Base-by-base conservation (phyloP, 306 rosid species). In the Senna tora region DNA sequence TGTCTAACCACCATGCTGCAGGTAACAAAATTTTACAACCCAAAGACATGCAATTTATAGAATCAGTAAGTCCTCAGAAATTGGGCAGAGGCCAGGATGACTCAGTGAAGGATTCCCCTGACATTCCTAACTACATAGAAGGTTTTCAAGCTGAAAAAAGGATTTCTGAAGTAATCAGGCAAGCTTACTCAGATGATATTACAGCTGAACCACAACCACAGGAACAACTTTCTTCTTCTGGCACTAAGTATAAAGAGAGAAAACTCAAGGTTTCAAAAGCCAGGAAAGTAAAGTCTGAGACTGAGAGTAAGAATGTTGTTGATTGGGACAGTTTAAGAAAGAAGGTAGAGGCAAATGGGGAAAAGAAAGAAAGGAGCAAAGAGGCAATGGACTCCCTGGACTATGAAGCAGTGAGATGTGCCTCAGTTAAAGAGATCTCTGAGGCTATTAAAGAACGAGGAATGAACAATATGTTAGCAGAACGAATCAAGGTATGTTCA, bases 391-490 rank as follows among this genome's bases (percentile, higher is more conserved):
- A 94, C 81, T 94, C 96, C 16, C 76, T 91, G 68, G 96, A 94
- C 84, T 94, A 94, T 5, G 95, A 87, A 81, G 95, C 97, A 59
- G 55, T 94, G 36, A 89, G 88, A 74, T 57, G 75, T 34, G 91
- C 95, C 38, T n/a, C 84, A 22, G 87, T 91, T 38, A 57, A 72
- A 41, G 92, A 85, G 75, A 79, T 94, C 73, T 75, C 97, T 13
- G 43, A 82, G 7, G 64, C 96, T 47, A 94, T 94, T 47, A 86
- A 67, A 80, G 95, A 84, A 43, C 70, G 97, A 19, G 99, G 99
- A 54, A 94, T 94, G 99, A 89, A 91, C 83, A 86, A 84, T 84
- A 87, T 91, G 95, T 76, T 94, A 78, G 97, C 99, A n/a, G 96
- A 87, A 78, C 82, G 95, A 82, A 94, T 94, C 61, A 79, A 91